Conservation (phyloP, 139 green algal species). For the Micractinium sp. region DNA sequence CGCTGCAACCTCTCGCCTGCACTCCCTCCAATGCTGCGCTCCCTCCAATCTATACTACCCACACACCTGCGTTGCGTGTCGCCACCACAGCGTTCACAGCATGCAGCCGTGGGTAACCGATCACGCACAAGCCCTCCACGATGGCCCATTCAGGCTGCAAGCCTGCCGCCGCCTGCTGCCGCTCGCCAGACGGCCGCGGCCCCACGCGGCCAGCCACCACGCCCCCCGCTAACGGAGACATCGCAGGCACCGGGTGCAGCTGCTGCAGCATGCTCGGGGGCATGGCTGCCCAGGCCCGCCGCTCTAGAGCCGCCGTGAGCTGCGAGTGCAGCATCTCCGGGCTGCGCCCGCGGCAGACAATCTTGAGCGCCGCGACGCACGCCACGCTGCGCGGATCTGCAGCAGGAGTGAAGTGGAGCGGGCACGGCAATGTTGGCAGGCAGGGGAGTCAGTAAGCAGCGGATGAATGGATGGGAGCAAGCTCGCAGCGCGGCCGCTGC, state of each 20-base stretch:
- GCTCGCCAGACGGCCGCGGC: not conserved
- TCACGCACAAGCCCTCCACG: constrained; percentile 36
- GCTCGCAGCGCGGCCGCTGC: no score
- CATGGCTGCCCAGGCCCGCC: not conserved
- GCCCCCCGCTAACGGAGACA: not conserved
- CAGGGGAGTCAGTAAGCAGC: not conserved
- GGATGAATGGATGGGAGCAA: no score
- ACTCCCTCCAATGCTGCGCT: no score
- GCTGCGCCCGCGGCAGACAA: constrained; percentile 17
- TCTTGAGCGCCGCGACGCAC: constrained; percentile 3
- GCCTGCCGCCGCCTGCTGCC: not conserved
- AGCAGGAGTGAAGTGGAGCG: not conserved
- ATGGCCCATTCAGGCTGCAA: constrained; percentile 17
- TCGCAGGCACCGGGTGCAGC: constrained; percentile 5
- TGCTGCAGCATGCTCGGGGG: constrained; percentile 23
- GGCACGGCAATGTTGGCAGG: not conserved
- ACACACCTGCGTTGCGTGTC: constrained; percentile 41
- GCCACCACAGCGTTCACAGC: constrained; percentile 36
- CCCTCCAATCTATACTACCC: no score
- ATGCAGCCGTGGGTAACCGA: constrained; percentile 40
- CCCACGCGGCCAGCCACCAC: not conserved
- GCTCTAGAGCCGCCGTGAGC: not conserved
- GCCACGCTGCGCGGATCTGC: constrained; percentile 13
- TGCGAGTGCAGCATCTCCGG: constrained; percentile 18
- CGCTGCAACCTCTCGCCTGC: no score